These are phyloP conservation scores for Trifolium subterraneum DNA, from an alignment of 306 rosid genomes.

Conservation along the genomic window DNA sequence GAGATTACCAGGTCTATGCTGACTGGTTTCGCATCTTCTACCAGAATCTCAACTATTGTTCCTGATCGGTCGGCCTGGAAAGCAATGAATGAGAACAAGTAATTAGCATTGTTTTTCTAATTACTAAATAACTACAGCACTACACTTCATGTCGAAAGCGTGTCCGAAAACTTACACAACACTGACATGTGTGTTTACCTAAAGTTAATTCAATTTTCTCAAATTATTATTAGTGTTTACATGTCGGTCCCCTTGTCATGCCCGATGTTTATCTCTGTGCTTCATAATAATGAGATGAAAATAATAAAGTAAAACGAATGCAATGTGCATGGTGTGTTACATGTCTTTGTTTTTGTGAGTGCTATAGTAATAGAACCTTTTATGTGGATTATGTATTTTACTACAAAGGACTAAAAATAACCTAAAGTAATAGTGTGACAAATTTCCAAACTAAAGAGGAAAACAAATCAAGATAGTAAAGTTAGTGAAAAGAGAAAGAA, in stretches of 20 bases:
- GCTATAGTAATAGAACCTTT: conserved; percentile 5
- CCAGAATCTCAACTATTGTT: conserved; percentile 65
- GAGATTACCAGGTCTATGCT: conserved; percentile 73
- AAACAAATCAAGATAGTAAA: not conserved
- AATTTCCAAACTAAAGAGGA: conserved; percentile 6
- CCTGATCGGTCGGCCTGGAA: conserved; percentile 90
- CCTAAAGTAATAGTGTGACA: conserved; percentile 6
- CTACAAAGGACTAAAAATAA: not conserved
- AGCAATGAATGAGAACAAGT: conserved; percentile 32
- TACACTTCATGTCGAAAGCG: not conserved
- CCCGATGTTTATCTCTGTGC: not conserved
- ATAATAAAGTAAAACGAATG: not conserved
- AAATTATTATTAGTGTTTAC: not conserved
- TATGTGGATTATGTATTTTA: conserved; percentile 3
- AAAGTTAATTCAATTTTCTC: not conserved
- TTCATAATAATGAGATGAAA: not conserved
- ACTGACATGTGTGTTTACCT: not conserved
- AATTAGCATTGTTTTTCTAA: conserved; percentile 4
- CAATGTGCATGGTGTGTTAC: not conserved
- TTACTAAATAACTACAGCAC: conserved; percentile 1
- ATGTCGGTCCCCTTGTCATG: not conserved
- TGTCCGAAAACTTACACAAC: not conserved
- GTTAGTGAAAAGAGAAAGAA: conserved; percentile 7
- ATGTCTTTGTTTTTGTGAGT: not conserved
- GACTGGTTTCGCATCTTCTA: conserved; percentile 80